These are phyloP conservation scores for Triticum urartu DNA, from an alignment of 176 grass and related monocot species.

Conservation along the genomic window DNA sequence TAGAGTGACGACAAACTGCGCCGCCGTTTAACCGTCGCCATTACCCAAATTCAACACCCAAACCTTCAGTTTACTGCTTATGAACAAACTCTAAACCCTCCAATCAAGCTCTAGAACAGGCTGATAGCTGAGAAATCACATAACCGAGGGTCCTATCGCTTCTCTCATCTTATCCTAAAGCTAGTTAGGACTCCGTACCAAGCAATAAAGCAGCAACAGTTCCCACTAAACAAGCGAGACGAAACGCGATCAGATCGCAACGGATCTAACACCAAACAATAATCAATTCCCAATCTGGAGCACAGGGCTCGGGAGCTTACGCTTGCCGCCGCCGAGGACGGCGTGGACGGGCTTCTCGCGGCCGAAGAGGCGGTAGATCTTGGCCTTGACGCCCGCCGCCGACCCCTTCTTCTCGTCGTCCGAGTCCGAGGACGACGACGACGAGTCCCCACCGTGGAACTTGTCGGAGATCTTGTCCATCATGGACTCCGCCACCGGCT, in stretches of 20 bases:
- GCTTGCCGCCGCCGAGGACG: slow-evolving; percentile 63
- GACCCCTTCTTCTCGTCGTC: slow-evolving; percentile 55
- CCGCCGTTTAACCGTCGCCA: background rate
- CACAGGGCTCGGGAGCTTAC: slow-evolving; percentile 34
- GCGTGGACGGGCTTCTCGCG: slow-evolving; percentile 56
- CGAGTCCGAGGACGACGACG: slow-evolving; percentile 75
- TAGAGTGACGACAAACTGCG: slow-evolving; percentile 10
- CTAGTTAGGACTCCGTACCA: background rate
- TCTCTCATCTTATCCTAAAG: background rate
- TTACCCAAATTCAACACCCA: background rate
- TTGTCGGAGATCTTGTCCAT: slow-evolving; percentile 74
- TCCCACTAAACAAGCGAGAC: background rate
- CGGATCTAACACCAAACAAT: slow-evolving; percentile 9
- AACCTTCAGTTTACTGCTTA: background rate
- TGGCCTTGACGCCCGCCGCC: slow-evolving; percentile 39
- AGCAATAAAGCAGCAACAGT: background rate
- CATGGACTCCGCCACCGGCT: slow-evolving; percentile 46
- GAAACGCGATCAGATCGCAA: slow-evolving; percentile 15
- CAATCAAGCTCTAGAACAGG: background rate
- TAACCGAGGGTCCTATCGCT: background rate
- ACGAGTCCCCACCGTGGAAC: slow-evolving; percentile 50
- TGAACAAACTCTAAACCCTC: background rate
- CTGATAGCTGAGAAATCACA: background rate
- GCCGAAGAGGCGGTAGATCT: slow-evolving; percentile 76
- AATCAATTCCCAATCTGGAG: background rate